Evolutionary conservation across 2,329 filamentous ascomycete species (phyloP).

Genomic region (Alternaria hordeiaustralica): DNA sequence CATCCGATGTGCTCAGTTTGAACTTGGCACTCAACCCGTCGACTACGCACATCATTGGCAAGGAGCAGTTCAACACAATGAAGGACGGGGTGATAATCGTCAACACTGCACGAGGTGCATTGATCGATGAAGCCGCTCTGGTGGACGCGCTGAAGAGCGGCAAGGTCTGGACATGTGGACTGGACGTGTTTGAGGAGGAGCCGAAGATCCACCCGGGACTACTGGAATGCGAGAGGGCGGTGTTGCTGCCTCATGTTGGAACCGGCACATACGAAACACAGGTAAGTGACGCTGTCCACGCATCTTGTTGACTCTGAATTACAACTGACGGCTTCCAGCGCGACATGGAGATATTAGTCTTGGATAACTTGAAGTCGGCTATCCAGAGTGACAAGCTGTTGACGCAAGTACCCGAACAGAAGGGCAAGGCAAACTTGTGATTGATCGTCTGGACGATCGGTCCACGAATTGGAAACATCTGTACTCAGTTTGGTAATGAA

Average conservation of each 20-base stretch:
- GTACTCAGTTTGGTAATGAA: not conserved
- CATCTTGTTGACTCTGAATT: not conserved
- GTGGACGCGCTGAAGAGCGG: constrained; percentile 61
- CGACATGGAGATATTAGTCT: constrained; percentile 66
- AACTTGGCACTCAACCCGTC: constrained; percentile 60
- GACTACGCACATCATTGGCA: constrained; percentile 61
- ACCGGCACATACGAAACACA: constrained; percentile 67
- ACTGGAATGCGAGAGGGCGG: constrained; percentile 57
- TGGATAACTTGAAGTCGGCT: constrained; percentile 64
- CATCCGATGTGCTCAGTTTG: constrained; percentile 62
- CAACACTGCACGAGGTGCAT: constrained; percentile 64
- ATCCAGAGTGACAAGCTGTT: constrained; percentile 64
- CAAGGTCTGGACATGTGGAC: constrained; percentile 61
- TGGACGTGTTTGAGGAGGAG: constrained; percentile 67
- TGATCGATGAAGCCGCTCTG: constrained; percentile 64
- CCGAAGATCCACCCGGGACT: constrained; percentile 61
- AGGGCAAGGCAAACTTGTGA: constrained; percentile 45
- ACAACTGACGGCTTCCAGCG: constrained; percentile 37
- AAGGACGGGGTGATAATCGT: constrained; percentile 64
- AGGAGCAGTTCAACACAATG: constrained; percentile 59
- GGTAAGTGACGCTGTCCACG: constrained; percentile 33
- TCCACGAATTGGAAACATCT: not conserved
- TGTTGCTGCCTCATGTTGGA: constrained; percentile 66
- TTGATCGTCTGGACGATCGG: not conserved
- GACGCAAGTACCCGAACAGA: constrained; percentile 68